Percentiles rank a stretch among this genome's conserved stretches.
These are phyloP conservation scores for Excoecaria cochinchinensis DNA, from an alignment of 345 rosid genomes.

Conservation along the genomic window DNA sequence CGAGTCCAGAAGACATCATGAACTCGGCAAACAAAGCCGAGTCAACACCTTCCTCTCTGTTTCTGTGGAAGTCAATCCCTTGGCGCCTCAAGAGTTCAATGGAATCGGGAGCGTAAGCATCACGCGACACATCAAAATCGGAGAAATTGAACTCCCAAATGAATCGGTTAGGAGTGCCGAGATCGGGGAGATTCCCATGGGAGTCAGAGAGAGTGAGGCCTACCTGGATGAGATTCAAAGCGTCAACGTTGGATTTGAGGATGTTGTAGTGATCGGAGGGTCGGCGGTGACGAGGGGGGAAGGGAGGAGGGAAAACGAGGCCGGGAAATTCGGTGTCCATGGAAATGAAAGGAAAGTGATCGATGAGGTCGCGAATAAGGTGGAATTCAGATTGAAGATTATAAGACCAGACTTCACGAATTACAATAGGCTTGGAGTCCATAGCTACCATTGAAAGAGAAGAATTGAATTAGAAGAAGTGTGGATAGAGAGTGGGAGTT, in stretches of 20 bases:
- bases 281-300: background rate
- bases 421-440: conserved; percentile 11
- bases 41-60: conserved; percentile 28
- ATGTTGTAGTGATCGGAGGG: conserved; percentile 22
- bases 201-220: conserved; percentile 32
- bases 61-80: conserved; percentile 31
- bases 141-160: conserved; percentile 36
- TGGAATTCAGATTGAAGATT: conserved; percentile 33
- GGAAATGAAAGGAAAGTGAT: conserved; percentile 33
- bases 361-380: conserved; percentile 24
- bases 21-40: conserved; percentile 28
- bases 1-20: conserved; percentile 39
- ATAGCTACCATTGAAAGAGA: background rate
- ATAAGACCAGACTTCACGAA: conserved; percentile 34
- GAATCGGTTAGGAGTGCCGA: conserved; percentile 18
- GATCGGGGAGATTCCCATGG: conserved; percentile 26
- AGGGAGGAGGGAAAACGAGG: conserved; percentile 24
- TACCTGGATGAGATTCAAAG: conserved; percentile 34
- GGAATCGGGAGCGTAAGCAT: conserved; percentile 30
- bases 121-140: conserved; percentile 29
- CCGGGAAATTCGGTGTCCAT: conserved; percentile 43
- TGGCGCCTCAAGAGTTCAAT: conserved; percentile 27
- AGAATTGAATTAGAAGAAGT: background rate
- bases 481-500: background rate
- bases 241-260: conserved; percentile 32